phyloP scores from a whole-genome alignment of 1,284 basidiomycete species.

The Puccinia novopanici region DNA sequence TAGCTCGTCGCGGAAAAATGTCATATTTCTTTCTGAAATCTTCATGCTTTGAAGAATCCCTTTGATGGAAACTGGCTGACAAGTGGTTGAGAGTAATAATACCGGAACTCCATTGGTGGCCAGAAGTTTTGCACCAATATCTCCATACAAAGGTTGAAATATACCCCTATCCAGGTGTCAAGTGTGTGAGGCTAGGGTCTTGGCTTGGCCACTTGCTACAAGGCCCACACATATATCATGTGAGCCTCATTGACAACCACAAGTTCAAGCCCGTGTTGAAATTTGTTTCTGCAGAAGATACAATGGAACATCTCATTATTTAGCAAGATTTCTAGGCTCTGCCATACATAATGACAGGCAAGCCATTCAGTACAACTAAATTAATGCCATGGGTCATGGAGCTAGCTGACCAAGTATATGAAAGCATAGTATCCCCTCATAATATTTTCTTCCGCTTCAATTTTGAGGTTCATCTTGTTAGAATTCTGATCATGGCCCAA shows the following conservation, averaged over 20 bases:
- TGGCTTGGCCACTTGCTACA: conserved; percentile 9
- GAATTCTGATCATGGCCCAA: too few species aligned
- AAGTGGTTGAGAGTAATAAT: conserved; percentile 5
- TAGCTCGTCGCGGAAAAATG: neutral
- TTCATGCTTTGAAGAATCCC: neutral
- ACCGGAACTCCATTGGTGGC: neutral
- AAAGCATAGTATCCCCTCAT: neutral
- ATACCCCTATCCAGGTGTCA: neutral
- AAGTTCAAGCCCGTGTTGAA: neutral
- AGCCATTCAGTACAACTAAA: too few species aligned
- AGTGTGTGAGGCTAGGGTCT: neutral
- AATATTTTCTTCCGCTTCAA: neutral
- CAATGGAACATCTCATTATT: neutral
- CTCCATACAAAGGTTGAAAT: neutral
- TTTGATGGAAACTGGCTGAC: neutral
- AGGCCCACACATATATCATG: conserved; percentile 20
- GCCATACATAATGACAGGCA: neutral
- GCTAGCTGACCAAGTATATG: neutral
- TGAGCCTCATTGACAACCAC: neutral
- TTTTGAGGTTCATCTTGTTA: neutral
- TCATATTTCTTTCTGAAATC: neutral
- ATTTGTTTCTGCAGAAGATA: neutral
- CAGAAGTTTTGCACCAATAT: neutral
- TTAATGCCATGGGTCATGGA: neutral
- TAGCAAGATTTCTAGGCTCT: conserved; percentile 3